A percentile compares a stretch with the other conserved stretches of the same genome.
phyloP scores from a whole-genome alignment of 352 stramenopile species.

The Phytopythium montanum region DNA sequence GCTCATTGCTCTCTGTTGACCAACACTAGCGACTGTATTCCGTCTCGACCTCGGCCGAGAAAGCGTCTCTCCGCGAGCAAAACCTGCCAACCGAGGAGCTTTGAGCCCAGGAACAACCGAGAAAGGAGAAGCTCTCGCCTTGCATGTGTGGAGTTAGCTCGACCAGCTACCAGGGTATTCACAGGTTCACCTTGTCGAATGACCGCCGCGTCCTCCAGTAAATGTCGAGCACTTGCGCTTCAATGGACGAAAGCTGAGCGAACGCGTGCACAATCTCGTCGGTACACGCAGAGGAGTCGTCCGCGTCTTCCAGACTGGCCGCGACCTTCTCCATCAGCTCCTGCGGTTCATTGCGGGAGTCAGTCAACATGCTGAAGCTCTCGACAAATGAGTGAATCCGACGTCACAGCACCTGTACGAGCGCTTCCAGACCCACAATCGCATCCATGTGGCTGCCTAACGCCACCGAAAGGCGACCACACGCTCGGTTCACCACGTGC shows the following conservation, averaged over 20 bases:
- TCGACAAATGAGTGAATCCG: background rate
- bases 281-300: conserved; percentile 25
- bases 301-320: conserved; percentile 21
- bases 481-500: background rate
- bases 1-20: conserved; percentile 1
- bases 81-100: conserved; percentile 62
- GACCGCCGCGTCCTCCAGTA: conserved; percentile 49
- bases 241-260: conserved; percentile 29
- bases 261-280: conserved; percentile 48
- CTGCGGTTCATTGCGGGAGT: conserved; percentile 12
- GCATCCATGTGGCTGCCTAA: background rate
- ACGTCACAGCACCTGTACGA: background rate
- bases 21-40: conserved; percentile 56
- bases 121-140: background rate
- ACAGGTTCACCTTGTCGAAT: conserved; percentile 44
- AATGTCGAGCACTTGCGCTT: conserved; percentile 42
- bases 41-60: conserved; percentile 64
- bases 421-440: background rate
- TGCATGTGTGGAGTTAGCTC: conserved; percentile 9
- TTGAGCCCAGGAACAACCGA: conserved; percentile 11
- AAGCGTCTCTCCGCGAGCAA: conserved; percentile 57
- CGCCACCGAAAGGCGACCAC: background rate
- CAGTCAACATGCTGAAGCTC: background rate
- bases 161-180: background rate
- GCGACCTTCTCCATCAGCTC: conserved; percentile 29